Evolutionary conservation across 1,139 yeast genomes (phyloP).

Genomic region (Arxiozyma slooffiae): DNA sequence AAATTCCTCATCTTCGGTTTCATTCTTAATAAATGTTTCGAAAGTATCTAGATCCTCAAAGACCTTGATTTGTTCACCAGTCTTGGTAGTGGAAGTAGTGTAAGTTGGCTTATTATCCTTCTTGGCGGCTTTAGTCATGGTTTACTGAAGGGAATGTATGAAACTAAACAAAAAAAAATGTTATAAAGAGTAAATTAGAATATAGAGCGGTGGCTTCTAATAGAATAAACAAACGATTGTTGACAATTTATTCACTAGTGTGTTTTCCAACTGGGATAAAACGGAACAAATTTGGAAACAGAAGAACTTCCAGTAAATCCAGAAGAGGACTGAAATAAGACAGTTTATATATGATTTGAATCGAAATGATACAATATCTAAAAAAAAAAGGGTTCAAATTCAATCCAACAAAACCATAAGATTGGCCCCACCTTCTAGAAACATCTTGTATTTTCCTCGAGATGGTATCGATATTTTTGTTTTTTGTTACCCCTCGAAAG

Average conservation of each 20-base stretch:
- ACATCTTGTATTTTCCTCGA: not conserved
- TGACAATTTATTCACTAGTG: not conserved
- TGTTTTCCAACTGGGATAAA: not conserved
- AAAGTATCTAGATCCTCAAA: constrained; percentile 59
- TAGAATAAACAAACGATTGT: not conserved
- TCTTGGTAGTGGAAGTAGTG: constrained; percentile 21
- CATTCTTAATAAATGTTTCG: constrained; percentile 57
- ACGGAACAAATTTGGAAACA: too few species aligned
- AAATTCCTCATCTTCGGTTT: constrained; percentile 67
- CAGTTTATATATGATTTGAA: not conserved
- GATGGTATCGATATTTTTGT: not conserved
- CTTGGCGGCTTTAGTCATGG: constrained; percentile 17
- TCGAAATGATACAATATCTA: not conserved
- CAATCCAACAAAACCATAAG: not conserved
- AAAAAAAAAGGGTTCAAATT: too few species aligned
- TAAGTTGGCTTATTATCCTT: constrained; percentile 26
- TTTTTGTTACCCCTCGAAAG: not conserved
- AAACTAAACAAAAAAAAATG: too few species aligned
- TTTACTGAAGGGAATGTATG: not conserved
- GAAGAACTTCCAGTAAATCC: not conserved
- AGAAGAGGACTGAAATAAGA: not conserved
- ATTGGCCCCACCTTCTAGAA: not conserved
- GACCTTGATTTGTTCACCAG: constrained; percentile 29
- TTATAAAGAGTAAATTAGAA: too few species aligned
- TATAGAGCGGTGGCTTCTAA: too few species aligned